Evolutionary conservation across 164 flowering plant species (phyloP).

Genomic region (Platanus orientalis): DNA sequence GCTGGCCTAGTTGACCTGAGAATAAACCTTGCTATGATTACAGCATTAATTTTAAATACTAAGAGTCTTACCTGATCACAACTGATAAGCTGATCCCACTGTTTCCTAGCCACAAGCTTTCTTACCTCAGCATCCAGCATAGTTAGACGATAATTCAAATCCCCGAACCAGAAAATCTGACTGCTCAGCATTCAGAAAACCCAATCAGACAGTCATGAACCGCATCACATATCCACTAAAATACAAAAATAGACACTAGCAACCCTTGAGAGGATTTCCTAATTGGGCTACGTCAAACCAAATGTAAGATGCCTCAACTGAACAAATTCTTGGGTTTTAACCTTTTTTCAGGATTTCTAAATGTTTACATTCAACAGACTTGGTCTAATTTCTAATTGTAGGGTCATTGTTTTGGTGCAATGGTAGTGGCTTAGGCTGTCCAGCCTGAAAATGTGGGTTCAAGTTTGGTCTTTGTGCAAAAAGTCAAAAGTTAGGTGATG

Average conservation of each 20-base stretch:
- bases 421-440: too few relatives aligned
- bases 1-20: not conserved
- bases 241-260: not conserved
- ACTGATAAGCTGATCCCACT: constrained; percentile 75
- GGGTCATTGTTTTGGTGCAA: too few relatives aligned
- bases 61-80: constrained; percentile 66
- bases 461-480: too few relatives aligned
- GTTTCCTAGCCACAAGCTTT: constrained; percentile 58
- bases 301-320: too few relatives aligned
- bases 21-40: not conserved
- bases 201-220: constrained; percentile 1
- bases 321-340: too few relatives aligned
- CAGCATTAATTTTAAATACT: not conserved
- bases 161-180: constrained; percentile 97
- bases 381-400: too few relatives aligned
- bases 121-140: constrained; percentile 73
- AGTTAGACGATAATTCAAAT: constrained; percentile 89
- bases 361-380: too few relatives aligned
- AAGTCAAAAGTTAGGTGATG: too few relatives aligned
- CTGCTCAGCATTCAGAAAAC: constrained; percentile 39
- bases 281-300: not conserved
- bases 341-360: too few relatives aligned
- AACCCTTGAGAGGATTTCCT: not conserved
- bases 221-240: not conserved
- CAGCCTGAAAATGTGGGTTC: too few relatives aligned